Evolutionary conservation across 768 basidiomycete species (phyloP).

Genomic region (Russula brevipes): DNA sequence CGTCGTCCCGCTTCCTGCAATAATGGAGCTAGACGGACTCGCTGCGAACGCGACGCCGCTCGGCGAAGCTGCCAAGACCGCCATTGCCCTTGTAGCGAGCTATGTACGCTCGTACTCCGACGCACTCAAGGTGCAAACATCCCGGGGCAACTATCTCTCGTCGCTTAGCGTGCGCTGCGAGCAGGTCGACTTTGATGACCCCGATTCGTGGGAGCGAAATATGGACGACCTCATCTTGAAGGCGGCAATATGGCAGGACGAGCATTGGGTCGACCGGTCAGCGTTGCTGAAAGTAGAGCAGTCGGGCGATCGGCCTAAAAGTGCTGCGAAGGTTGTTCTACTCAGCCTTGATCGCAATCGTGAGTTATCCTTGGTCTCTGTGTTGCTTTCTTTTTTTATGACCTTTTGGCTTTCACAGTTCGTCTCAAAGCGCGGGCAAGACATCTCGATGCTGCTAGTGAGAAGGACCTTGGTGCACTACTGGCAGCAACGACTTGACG

Average conservation of each 20-base stretch:
- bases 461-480: slow-evolving; percentile 76
- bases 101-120: slow-evolving; percentile 68
- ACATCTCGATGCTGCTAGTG: slow-evolving; percentile 78
- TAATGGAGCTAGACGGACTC: slow-evolving; percentile 97
- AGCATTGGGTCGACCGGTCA: slow-evolving; percentile 87
- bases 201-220: slow-evolving; percentile 52
- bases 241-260: slow-evolving; percentile 88
- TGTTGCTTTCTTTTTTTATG: neutral
- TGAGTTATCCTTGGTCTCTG: slow-evolving; percentile 35
- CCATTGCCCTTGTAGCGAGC: slow-evolving; percentile 68
- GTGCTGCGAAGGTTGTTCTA: slow-evolving; percentile 77
- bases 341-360: slow-evolving; percentile 90
- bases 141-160: slow-evolving; percentile 87
- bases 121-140: slow-evolving; percentile 91
- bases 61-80: slow-evolving; percentile 66
- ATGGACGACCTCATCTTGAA: slow-evolving; percentile 96
- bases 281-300: slow-evolving; percentile 47
- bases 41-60: slow-evolving; percentile 55
- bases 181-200: slow-evolving; percentile 62
- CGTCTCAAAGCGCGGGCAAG: slow-evolving; percentile 86
- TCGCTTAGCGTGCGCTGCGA: slow-evolving; percentile 81
- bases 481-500: slow-evolving; percentile 39
- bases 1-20: slow-evolving; percentile 86
- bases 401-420: slow-evolving; percentile 42
- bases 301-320: slow-evolving; percentile 34